phyloP scores from a whole-genome alignment of 2,329 filamentous ascomycete species.

The Dissoconium aciculare region DNA sequence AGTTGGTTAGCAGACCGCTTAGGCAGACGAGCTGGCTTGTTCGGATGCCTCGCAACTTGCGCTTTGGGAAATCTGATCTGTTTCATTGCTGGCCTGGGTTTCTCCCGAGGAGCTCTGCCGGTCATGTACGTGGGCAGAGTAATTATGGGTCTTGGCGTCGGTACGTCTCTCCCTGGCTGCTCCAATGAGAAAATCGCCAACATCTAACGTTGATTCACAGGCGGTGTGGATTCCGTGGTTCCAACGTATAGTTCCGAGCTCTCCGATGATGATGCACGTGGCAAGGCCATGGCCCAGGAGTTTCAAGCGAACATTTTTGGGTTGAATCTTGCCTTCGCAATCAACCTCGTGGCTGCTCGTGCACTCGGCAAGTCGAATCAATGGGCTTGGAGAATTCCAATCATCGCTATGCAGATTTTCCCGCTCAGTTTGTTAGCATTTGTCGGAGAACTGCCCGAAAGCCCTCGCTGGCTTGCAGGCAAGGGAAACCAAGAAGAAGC shows the following conservation, averaged over 20 bases:
- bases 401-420: conserved; percentile 46
- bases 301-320: conserved; percentile 52
- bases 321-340: conserved; percentile 44
- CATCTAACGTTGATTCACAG: too few species aligned
- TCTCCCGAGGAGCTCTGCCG: conserved; percentile 27
- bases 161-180: too few species aligned
- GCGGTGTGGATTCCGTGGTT: conserved; percentile 44
- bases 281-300: conserved; percentile 45
- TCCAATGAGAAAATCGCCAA: too few species aligned
- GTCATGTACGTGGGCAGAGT: conserved; percentile 38
- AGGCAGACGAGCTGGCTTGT: conserved; percentile 42
- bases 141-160: conserved; percentile 43
- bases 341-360: conserved; percentile 42
- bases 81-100: conserved; percentile 42
- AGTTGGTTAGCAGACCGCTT: conserved; percentile 39
- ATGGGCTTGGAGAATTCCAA: conserved; percentile 49
- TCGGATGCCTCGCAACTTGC: conserved; percentile 39
- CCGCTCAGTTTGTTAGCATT: conserved; percentile 39
- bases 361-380: conserved; percentile 40
- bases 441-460: conserved; percentile 41
- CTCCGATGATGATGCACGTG: conserved; percentile 40
- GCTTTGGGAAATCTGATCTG: conserved; percentile 44
- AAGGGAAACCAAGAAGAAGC: conserved; percentile 38
- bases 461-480: conserved; percentile 43
- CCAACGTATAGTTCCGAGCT: conserved; percentile 46